phyloP scores from a whole-genome alignment of 441 rosid species.

The Populus hybrid region DNA sequence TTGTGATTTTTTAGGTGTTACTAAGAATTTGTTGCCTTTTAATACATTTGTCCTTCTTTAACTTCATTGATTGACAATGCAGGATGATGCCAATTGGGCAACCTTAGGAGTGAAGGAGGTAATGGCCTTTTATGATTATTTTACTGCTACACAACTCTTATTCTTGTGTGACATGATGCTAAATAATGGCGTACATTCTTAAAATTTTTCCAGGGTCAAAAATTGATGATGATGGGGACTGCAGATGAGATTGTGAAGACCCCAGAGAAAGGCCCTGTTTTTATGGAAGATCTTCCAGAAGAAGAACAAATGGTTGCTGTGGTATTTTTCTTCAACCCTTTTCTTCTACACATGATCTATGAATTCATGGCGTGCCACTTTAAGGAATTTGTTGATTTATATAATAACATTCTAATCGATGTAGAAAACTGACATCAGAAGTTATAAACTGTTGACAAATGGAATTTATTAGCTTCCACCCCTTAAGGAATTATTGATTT shows the following conservation, averaged over 20 bases:
- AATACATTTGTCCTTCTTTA: background rate
- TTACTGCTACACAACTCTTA: background rate
- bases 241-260: constrained; percentile 94
- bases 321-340: constrained; percentile 34
- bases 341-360: background rate
- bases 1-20: background rate
- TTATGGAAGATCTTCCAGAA: constrained; percentile 91
- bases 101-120: constrained; percentile 82
- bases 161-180: constrained; percentile 3
- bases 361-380: background rate
- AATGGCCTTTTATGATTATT: constrained; percentile 7
- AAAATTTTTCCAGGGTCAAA: constrained; percentile 66
- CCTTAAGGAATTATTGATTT: background rate
- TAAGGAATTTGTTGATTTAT: too few species aligned
- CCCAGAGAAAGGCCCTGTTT: constrained; percentile 89
- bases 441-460: background rate
- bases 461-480: background rate
- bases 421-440: background rate
- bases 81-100: constrained; percentile 99
- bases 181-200: background rate
- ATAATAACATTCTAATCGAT: background rate
- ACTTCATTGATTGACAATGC: constrained; percentile 20
- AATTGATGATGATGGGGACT: constrained; percentile 99
- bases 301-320: constrained; percentile 73
- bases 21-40: background rate